Evolutionary conservation across 345 rosid genomes (phyloP), one percentile per base, ranked within the genome.

Genomic region (Linum trigynum): DNA sequence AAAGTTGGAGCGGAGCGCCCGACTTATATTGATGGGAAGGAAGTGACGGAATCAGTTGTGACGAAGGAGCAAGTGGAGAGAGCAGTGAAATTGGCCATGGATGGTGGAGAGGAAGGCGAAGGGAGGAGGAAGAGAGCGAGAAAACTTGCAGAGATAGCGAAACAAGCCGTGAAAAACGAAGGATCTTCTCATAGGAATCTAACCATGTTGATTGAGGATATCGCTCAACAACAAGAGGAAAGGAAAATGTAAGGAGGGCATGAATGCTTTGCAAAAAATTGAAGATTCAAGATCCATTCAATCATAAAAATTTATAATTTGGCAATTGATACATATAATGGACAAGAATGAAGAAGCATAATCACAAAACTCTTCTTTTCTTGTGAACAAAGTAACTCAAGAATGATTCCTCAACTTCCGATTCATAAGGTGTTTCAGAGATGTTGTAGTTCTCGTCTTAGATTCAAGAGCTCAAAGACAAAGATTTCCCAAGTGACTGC

Each of bases 1-100:
- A 71, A 69, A 3, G 69, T 81, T 2, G 88, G 86, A 40, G 70
- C 64, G 37, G 81, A 81, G 12, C 7, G 48, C 38, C 8, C 67
- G 5, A 23, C 57, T 40, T 53, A 36, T 2, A 55, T 41, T 59
- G 74, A 71, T 0, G 77, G 71, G n/a, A 75, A 77, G n/a, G 70
- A 65, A 2, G 65, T 67, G 50, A 15, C 23, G 14, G 65, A 67
- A 35, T 48, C 42, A 37, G 48, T 58, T 23, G 3, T 67, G 36
- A 77, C 12, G 40, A 64, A 57, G 61, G 79, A 71, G 41, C 36
- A 16, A 4, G 57, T 76, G 40, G 38, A 65, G 43, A 37, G 38
- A 14, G 79, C 73, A 2, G 45, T 72, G 14, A 51, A 39, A 17
- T 39, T 45, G 51, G 4, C 75, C 40, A 75, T 78, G 82, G 61